Percentiles rank a stretch among this genome's conserved stretches.
These are phyloP conservation scores for Rutstroemia sp. DNA, from an alignment of 2,329 filamentous ascomycete genomes.

Conservation along the genomic window DNA sequence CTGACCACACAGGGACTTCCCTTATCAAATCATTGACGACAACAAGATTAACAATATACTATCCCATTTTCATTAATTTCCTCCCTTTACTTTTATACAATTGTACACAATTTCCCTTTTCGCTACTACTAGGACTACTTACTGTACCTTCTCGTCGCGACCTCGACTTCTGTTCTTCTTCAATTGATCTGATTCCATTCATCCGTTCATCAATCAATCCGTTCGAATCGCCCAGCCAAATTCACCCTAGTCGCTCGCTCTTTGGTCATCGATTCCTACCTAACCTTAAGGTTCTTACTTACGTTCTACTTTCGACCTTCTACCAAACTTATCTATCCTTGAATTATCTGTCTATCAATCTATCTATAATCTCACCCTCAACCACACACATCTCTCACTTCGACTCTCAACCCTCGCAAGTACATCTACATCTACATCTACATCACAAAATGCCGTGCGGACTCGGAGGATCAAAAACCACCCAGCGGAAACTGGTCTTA, in stretches of 20 bases:
- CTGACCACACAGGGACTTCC: no score
- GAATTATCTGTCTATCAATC: neutral
- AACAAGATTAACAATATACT: no score
- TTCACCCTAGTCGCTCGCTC: neutral
- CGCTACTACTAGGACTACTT: no score
- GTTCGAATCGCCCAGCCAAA: neutral
- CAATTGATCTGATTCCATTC: no score
- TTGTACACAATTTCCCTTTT: no score
- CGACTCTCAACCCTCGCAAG: neutral
- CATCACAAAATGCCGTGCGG: slow-evolving; percentile 26
- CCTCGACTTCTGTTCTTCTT: no score
- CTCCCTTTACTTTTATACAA: no score
- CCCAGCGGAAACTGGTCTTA: slow-evolving; percentile 68
- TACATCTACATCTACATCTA: neutral
- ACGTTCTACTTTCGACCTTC: no score
- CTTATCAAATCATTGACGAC: no score
- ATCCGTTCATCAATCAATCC: neutral
- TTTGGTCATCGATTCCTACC: neutral
- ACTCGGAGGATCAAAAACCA: slow-evolving; percentile 52
- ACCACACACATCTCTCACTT: neutral
- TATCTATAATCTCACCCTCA: neutral
- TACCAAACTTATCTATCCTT: neutral
- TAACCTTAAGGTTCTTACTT: no score
- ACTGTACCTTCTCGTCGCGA: no score
- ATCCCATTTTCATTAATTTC: no score